Evolutionary conservation across 257 asterid genomes (phyloP).

Genomic region (Mitragyna speciosa): DNA sequence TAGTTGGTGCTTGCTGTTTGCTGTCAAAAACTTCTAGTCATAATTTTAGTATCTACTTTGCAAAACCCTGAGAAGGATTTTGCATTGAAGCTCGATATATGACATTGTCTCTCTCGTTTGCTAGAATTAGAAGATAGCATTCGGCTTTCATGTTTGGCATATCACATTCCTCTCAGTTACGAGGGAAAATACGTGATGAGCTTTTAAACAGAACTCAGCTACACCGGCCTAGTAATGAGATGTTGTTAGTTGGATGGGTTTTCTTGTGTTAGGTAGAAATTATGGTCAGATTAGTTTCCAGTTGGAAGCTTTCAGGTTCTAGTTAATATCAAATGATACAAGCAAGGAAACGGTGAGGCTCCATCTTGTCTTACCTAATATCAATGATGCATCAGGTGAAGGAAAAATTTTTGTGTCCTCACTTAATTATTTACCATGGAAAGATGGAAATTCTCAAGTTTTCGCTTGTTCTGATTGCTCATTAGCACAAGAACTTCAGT

Average conservation of each 20-base stretch:
- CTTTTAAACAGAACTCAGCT: background rate
- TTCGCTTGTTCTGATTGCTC: background rate
- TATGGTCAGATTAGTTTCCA: background rate
- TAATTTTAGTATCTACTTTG: background rate
- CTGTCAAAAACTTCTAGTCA: background rate
- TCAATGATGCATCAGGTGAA: slow-evolving; percentile 6
- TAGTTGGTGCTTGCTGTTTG: background rate
- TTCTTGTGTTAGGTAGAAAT: background rate
- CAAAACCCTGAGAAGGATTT: background rate
- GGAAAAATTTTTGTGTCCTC: background rate
- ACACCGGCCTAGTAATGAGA: background rate
- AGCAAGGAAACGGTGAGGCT: slow-evolving; percentile 1
- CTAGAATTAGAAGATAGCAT: no score
- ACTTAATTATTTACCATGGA: background rate
- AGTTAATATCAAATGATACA: background rate
- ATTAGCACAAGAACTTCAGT: background rate
- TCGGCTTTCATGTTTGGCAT: no score
- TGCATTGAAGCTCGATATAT: background rate
- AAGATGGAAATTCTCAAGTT: background rate
- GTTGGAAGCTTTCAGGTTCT: background rate
- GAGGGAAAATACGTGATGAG: background rate
- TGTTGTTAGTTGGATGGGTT: background rate
- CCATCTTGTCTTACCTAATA: slow-evolving; percentile 1
- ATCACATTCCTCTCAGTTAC: background rate
- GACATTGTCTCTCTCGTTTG: background rate